Percentiles rank a stretch among this genome's conserved stretches.
Conservation (phyloP, 768 basidiomycete genomes). For the Candolleomyces aberdarensis region DNA sequence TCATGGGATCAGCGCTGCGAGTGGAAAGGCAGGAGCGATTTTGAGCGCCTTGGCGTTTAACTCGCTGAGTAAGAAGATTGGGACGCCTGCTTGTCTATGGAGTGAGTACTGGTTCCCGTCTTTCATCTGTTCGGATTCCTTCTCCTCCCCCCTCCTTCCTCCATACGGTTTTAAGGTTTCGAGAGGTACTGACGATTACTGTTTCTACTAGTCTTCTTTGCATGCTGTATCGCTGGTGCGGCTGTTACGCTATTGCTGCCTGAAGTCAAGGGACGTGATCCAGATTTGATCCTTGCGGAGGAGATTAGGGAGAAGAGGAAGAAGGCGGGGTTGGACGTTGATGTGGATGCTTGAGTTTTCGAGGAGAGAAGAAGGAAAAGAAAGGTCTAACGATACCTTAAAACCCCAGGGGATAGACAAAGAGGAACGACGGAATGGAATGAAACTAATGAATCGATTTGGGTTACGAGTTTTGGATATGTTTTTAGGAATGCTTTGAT, state of each 20-base stretch:
- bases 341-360: too few relatives aligned
- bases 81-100: constrained; percentile 67
- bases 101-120: constrained; percentile 40
- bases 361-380: too few relatives aligned
- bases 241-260: constrained; percentile 34
- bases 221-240: constrained; percentile 58
- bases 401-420: too few relatives aligned
- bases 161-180: not conserved
- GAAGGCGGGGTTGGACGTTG: not conserved
- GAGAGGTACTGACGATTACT: not conserved
- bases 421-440: too few relatives aligned
- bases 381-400: too few relatives aligned
- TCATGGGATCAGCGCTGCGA: constrained; percentile 72
- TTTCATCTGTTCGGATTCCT: not conserved
- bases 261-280: constrained; percentile 38
- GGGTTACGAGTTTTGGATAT: too few relatives aligned
- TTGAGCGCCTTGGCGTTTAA: constrained; percentile 75
- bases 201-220: constrained; percentile 55
- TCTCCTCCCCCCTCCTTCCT: not conserved
- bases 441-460: too few relatives aligned
- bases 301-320: constrained; percentile 24
- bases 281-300: constrained; percentile 32
- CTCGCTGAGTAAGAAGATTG: constrained; percentile 53
- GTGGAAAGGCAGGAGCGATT: constrained; percentile 76
- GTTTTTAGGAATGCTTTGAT: too few relatives aligned